Conservation (phyloP, 1,284 basidiomycete genomes). For the Microbotryum violaceum region DNA sequence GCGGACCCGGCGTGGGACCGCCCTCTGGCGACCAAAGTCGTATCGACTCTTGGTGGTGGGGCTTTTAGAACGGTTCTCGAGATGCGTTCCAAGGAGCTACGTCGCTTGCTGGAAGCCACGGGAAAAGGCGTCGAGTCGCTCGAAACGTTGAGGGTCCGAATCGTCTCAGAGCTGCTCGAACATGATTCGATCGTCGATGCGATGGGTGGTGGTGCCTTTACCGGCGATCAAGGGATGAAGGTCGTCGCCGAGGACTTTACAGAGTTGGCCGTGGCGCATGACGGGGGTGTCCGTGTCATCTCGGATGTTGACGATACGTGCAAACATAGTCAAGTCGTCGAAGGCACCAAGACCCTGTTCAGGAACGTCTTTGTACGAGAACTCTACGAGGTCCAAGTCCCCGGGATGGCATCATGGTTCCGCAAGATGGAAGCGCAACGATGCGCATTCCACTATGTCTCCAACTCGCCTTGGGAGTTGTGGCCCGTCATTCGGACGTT, state of each 20-base stretch:
- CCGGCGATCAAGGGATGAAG: constrained; percentile 9
- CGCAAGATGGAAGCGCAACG: constrained; percentile 50
- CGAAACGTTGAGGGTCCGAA: constrained; percentile 9
- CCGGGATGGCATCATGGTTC: constrained; percentile 71
- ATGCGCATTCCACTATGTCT: constrained; percentile 53
- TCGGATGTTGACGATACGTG: constrained; percentile 95
- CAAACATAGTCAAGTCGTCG: constrained; percentile 48
- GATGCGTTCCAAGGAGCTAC: constrained; percentile 11
- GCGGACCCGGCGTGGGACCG: constrained; percentile 4
- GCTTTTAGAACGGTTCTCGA: constrained; percentile 27
- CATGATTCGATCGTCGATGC: constrained; percentile 5
- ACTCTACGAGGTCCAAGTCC: constrained; percentile 60
- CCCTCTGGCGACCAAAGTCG: constrained; percentile 14
- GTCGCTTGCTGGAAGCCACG: constrained; percentile 11
- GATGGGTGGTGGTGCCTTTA: not conserved
- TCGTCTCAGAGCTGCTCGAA: constrained; percentile 27
- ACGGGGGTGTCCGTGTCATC: constrained; percentile 57
- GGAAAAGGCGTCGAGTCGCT: constrained; percentile 6
- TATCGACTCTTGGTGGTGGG: constrained; percentile 26
- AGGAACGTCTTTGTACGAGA: constrained; percentile 48
- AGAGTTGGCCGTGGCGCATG: constrained; percentile 16
- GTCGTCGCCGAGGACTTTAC: constrained; percentile 17
- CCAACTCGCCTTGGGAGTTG: constrained; percentile 82
- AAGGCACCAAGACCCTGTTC: constrained; percentile 39
- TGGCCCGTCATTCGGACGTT: constrained; percentile 72